Evolutionary conservation across 2,329 filamentous ascomycete species (phyloP), one percentile per base, ranked within the genome.

Genomic region (Alternaria metachromatica): DNA sequence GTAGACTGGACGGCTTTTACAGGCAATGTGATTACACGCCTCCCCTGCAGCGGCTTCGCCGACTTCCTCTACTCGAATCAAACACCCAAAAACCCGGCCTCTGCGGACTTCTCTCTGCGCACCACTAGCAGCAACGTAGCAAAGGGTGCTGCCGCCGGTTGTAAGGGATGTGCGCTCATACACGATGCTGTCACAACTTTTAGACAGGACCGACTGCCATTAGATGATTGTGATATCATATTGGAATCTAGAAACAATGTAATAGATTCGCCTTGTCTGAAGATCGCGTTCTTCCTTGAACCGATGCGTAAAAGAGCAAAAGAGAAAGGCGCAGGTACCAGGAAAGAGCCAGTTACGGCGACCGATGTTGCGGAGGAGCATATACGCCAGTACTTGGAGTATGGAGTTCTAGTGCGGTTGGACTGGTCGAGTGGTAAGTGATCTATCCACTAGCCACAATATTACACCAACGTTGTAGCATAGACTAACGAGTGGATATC

Each of bases 181-280:
- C 33, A 41, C 8, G 33, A 41, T 41, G 33, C 33, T 41, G 33
- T 41, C 33, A 41, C 33, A 15, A 41, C 33, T n/a, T 41, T 41
- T 5, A 41, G 15, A n/a, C 15, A 5, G 8, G 15, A n/a, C 4
- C 33, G 33, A 41, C 15, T 41, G 15, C 33, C 33, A 5, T 9
- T 5, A 0, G 33, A 41, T 41, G 33, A n/a, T 5, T 37, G 33
- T 37, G 3, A 8, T 37, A n/a, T 37, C 2, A 9, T 1, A 8
- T n/a, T 15, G 0, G 5, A 2, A 8, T 15, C 13, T n/a, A 15
- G 6, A n/a, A n/a, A 37, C 7, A 1, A 5, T 8, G 4, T 1
- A 7, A n/a, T n/a, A 15, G 13, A 37, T 15, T n/a, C 15, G 0
- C 8, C 13, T 9, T n/a, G 15, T 37, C 33, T n/a, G 13, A 37